phyloP scores from a whole-genome alignment of 2,329 filamentous ascomycete species.

The Alternaria gansuensis region DNA sequence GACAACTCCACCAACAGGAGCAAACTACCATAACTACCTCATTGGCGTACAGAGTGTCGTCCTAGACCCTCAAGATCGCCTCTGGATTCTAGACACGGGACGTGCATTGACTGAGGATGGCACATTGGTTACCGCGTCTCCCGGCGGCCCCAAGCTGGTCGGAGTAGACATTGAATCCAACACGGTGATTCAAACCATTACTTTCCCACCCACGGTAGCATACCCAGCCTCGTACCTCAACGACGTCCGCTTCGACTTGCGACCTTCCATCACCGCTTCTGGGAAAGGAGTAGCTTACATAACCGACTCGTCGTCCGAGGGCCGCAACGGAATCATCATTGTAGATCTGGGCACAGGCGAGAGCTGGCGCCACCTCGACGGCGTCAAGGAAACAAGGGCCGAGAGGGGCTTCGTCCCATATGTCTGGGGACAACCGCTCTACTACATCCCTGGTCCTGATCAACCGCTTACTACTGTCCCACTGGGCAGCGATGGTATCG shows the following conservation, averaged over 20 bases:
- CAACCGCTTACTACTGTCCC: constrained; percentile 52
- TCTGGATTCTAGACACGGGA: constrained; percentile 65
- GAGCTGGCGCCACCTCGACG: constrained; percentile 61
- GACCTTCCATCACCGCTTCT: constrained; percentile 51
- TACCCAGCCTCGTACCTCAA: constrained; percentile 62
- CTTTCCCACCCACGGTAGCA: constrained; percentile 60
- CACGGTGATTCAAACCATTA: constrained; percentile 60
- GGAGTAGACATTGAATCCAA: constrained; percentile 59
- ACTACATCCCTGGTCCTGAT: constrained; percentile 52
- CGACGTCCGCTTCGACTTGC: constrained; percentile 64
- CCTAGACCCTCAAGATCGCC: constrained; percentile 59
- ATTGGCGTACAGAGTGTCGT: constrained; percentile 64
- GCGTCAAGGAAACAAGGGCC: constrained; percentile 53
- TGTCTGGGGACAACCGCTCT: constrained; percentile 60
- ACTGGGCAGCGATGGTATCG: constrained; percentile 62
- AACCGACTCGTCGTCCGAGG: constrained; percentile 61
- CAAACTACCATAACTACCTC: constrained; percentile 60
- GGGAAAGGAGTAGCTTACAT: constrained; percentile 63
- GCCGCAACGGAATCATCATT: constrained; percentile 60
- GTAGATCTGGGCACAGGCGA: constrained; percentile 61
- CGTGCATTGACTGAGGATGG: constrained; percentile 56
- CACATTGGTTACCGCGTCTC: constrained; percentile 56
- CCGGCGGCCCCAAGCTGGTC: constrained; percentile 63
- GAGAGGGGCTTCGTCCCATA: constrained; percentile 59
- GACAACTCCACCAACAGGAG: constrained; percentile 57